Conservation (phyloP, 495 filamentous ascomycete genomes). For the Talaromyces adpressus region DNA sequence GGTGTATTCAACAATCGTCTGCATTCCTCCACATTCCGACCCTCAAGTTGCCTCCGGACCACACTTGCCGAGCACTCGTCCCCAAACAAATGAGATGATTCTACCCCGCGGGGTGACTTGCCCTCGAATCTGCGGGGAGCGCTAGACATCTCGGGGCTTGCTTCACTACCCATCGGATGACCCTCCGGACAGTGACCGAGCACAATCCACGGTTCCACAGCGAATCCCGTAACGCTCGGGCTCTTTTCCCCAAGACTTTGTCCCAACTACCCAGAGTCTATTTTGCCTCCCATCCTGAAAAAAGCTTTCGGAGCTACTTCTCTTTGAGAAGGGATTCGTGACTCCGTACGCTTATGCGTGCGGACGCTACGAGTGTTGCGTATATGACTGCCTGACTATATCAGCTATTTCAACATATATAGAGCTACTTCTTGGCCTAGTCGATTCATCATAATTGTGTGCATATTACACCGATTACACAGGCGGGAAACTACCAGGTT, state of each 20-base stretch:
- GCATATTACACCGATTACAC: background rate
- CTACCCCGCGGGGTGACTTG: background rate
- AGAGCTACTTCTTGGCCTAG: background rate
- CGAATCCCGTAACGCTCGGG: constrained; percentile 2
- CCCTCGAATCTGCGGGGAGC: background rate
- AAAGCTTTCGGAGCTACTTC: background rate
- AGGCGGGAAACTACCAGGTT: constrained; percentile 6
- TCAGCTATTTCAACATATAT: background rate
- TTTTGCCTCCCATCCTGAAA: background rate
- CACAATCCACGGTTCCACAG: background rate
- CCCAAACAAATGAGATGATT: background rate
- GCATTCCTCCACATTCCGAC: background rate
- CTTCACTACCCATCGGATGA: background rate
- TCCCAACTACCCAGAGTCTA: background rate
- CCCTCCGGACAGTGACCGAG: background rate
- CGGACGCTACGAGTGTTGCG: background rate
- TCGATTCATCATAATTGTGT: background rate
- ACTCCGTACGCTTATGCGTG: background rate
- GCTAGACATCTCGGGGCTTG: constrained; percentile 2
- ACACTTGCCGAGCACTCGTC: background rate
- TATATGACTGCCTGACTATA: background rate
- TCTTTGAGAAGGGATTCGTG: background rate
- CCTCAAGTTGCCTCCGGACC: background rate
- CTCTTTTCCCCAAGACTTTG: background rate
- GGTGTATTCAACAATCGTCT: no score